Evolutionary conservation across 495 filamentous ascomycete genomes (phyloP).

Genomic region (Annulohypoxylon nitens): DNA sequence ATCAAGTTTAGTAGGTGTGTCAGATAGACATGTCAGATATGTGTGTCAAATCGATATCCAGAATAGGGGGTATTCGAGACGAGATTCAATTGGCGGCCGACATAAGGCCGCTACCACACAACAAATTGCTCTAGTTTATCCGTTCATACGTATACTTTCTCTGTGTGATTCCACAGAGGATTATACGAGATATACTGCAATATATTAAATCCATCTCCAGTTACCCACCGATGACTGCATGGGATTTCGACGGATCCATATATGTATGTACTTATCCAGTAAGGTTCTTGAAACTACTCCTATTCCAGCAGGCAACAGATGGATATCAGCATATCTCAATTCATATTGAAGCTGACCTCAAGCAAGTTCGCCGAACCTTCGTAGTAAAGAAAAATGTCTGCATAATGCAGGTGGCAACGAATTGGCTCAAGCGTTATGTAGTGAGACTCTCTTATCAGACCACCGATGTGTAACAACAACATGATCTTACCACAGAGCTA

Average conservation of each 20-base stretch:
- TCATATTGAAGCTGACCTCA: not conserved
- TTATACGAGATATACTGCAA: not conserved
- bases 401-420: not conserved
- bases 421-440: not conserved
- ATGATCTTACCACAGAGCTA: not conserved
- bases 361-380: not conserved
- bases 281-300: not conserved
- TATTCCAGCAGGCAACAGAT: not conserved
- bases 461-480: not conserved
- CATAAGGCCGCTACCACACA: not conserved
- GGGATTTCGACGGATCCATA: too few species aligned
- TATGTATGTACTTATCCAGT: not conserved
- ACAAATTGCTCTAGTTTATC: not conserved
- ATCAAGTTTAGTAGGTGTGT: not conserved
- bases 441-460: not conserved
- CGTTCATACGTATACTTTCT: not conserved
- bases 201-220: not conserved
- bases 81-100: not conserved
- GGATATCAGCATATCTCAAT: not conserved
- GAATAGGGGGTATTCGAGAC: not conserved
- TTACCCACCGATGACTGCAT: not conserved
- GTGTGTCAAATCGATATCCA: not conserved
- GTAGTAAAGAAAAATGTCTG: not conserved
- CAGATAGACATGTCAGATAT: not conserved
- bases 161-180: not conserved